Evolutionary conservation across 805 yeast species (phyloP).

Genomic region (Jamesozyma gamospora): DNA sequence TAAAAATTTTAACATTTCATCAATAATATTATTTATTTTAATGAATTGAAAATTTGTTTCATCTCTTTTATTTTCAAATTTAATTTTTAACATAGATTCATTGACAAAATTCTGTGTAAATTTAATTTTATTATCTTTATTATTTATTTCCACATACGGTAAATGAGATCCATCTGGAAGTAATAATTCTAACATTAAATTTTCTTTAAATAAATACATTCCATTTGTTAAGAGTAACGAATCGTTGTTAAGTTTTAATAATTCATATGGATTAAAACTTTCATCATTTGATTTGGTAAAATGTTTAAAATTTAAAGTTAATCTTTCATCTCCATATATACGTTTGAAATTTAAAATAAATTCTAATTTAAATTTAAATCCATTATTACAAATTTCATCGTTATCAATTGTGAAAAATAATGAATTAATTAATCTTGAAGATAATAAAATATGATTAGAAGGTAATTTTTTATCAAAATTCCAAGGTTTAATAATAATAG

Average conservation of each 20-base stretch:
- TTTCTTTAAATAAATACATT: conserved; percentile 6
- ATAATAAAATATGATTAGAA: conserved; percentile 31
- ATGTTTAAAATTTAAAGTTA: neutral
- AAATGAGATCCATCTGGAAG: neutral
- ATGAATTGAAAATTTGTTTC: neutral
- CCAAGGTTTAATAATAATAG: neutral
- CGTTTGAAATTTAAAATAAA: conserved; percentile 11
- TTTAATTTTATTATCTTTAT: neutral
- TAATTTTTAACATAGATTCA: neutral
- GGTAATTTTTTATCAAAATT: conserved; percentile 5
- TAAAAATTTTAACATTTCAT: conserved; percentile 8
- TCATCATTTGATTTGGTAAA: neutral
- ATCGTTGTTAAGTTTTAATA: no score
- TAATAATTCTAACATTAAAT: conserved; percentile 10
- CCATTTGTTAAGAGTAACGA: conserved; percentile 9
- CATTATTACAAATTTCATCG: conserved; percentile 10
- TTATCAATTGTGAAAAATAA: conserved; percentile 34
- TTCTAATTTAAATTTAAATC: conserved; percentile 34
- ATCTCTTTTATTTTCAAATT: neutral
- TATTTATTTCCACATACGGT: neutral
- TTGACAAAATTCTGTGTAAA: neutral
- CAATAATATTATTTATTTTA: neutral
- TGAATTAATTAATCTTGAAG: conserved; percentile 36
- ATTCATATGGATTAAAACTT: neutral
- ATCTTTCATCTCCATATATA: neutral